phyloP scores from a whole-genome alignment of 2,329 filamentous ascomycete genomes.

The Ophiostoma perfectum region DNA sequence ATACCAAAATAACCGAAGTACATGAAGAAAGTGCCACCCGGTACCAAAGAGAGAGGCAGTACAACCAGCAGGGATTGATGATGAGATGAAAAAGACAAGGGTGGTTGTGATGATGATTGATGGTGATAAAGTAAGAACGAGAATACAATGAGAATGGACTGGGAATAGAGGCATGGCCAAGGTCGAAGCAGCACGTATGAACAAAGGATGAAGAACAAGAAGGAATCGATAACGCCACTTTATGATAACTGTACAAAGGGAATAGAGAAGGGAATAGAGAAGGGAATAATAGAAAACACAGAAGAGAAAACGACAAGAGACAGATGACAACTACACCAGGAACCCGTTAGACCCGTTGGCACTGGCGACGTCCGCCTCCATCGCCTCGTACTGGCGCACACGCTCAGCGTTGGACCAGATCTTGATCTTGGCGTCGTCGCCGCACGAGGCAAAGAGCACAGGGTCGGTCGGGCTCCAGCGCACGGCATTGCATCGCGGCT shows the following conservation, averaged over 20 bases:
- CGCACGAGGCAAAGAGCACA: slow-evolving; percentile 81
- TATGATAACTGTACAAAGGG: slow-evolving; percentile 5
- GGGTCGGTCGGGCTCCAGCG: slow-evolving; percentile 83
- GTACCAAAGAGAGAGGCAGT: neutral
- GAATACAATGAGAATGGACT: neutral
- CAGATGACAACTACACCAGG: neutral
- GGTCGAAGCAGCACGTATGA: neutral
- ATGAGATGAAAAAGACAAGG: neutral
- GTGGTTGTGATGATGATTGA: too few relatives aligned
- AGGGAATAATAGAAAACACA: neutral
- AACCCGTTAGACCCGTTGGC: slow-evolving; percentile 1
- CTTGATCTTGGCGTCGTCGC: slow-evolving; percentile 77
- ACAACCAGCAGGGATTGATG: neutral
- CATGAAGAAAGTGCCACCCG: neutral
- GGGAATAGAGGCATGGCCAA: neutral
- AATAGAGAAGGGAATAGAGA: neutral
- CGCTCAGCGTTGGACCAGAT: slow-evolving; percentile 50
- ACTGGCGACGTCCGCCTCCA: neutral
- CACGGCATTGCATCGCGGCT: slow-evolving; percentile 74
- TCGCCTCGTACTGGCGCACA: slow-evolving; percentile 24
- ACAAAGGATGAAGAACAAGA: neutral
- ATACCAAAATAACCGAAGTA: neutral
- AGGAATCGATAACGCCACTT: slow-evolving; percentile 7
- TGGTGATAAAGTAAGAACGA: too few relatives aligned
- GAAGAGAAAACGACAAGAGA: neutral